Base-by-base conservation (phyloP, 2,329 filamentous ascomycete species). In the Cadophora sp. region DNA sequence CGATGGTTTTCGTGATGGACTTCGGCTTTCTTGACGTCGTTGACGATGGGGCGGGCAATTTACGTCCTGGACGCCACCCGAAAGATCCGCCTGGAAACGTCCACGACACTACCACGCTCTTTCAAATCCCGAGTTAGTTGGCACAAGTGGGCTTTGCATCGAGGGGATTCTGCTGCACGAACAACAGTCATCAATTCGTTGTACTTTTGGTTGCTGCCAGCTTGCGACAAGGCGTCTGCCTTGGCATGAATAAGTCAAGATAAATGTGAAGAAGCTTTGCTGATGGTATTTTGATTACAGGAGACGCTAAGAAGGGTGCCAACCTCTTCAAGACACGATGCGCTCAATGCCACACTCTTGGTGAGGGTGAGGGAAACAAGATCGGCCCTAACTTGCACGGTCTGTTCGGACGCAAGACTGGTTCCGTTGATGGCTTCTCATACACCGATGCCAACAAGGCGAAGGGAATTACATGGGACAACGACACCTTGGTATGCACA, bases 361-460 rank as follows among this genome's bases (percentile, higher is more conserved):
- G 97, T 84, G 87, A 86, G 73, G 91, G 87, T 78, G 96, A 95
- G 84, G 89, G 89, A 84, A 97, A 97, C 93, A 98, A 98, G 91
- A 93, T 97, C 83, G 96, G 96, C 81, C 96, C 96, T 79, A 94
- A 94, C 81, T 91, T 99, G 78, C 90, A 97, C 91, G 96, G 96
- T 81, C 93, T 99, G 76, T 99, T 97, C 83, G 96, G 96, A 83
- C 95, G 96, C 83, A 92, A 97, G 87, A 93, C 92, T 73, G 96
- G 96, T 79, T 88, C 91, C 81, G 93, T 97, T 77, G 91, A 93
- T 58, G 95, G 96, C 76, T 99, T 92, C 90, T 86, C 93, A 80
- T 99, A 98, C 91, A 97, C 96, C 83, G 96, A 99, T 81, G 96
- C 95, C 89, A 99, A 99, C 92, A 98, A 98, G 92, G 85, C 91